Conservation (phyloP, 2,329 filamentous ascomycete genomes). For the Zalaria sp. region DNA sequence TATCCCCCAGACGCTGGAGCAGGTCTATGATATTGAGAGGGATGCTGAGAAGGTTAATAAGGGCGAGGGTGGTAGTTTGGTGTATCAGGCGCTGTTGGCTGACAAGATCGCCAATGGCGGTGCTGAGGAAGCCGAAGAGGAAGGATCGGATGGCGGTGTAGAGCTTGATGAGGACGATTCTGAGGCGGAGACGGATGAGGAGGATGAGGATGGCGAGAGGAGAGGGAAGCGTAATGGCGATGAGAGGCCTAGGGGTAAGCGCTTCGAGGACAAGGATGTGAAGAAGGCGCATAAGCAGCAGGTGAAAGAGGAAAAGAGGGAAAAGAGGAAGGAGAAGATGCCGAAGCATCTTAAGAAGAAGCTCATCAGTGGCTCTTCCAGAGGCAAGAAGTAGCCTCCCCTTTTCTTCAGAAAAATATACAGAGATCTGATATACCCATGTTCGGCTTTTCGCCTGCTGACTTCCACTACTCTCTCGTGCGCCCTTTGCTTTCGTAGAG, state of each 20-base stretch:
- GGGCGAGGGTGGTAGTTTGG: constrained; percentile 60
- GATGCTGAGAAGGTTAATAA: constrained; percentile 65
- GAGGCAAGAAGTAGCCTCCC: constrained; percentile 42
- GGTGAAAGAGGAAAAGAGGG: constrained; percentile 89
- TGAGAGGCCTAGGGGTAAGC: constrained; percentile 60
- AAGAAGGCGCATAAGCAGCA: constrained; percentile 82
- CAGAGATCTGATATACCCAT: no score
- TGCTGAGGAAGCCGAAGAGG: constrained; percentile 20
- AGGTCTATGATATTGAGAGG: constrained; percentile 91
- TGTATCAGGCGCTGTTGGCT: constrained; percentile 76
- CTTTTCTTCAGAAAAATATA: no score
- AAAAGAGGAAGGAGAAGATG: constrained; percentile 89
- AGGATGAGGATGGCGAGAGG: constrained; percentile 25
- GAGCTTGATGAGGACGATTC: constrained; percentile 9
- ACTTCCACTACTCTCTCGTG: no score
- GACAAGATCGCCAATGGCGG: constrained; percentile 38
- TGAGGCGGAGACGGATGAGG: constrained; percentile 29
- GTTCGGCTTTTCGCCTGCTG: no score
- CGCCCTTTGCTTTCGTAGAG: no score
- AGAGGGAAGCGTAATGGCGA: constrained; percentile 34
- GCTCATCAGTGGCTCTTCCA: constrained; percentile 47
- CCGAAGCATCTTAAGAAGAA: constrained; percentile 94
- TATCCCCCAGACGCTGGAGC: constrained; percentile 87
- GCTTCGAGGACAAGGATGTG: constrained; percentile 80
- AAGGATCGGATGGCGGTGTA: constrained; percentile 18